phyloP scores from a whole-genome alignment of 345 rosid species.

The Atalantia buxifolia region DNA sequence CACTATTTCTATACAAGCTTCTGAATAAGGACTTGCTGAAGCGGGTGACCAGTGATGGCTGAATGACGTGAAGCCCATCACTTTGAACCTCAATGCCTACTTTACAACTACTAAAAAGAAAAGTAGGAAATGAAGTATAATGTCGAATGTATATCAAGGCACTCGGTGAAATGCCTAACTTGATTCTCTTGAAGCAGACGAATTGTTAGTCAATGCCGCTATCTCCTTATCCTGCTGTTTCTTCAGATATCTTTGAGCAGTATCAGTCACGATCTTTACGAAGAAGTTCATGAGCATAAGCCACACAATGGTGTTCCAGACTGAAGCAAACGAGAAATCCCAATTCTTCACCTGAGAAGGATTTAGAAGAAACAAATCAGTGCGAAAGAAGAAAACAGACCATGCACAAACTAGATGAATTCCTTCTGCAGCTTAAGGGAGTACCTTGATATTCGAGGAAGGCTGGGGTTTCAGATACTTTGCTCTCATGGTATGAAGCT shows the following conservation, averaged over 20 bases:
- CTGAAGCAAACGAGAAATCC: conserved; percentile 71
- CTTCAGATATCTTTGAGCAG: conserved; percentile 73
- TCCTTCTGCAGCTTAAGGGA: not conserved
- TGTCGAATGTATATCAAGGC: not conserved
- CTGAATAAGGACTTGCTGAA: conserved; percentile 19
- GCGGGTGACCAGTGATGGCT: not conserved
- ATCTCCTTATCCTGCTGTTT: conserved; percentile 71
- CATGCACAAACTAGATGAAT: not conserved
- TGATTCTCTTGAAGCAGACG: conserved; percentile 24
- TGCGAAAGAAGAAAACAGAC: not conserved
- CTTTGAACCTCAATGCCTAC: conserved; percentile 7
- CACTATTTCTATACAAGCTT: conserved; percentile 32
- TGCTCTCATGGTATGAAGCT: conserved; percentile 59
- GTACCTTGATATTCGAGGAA: conserved; percentile 61
- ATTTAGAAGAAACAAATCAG: not conserved
- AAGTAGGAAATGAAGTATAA: not conserved
- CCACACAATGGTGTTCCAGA: conserved; percentile 96
- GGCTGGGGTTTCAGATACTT: conserved; percentile 60
- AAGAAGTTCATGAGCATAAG: conserved; percentile 92
- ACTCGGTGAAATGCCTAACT: conserved; percentile 27
- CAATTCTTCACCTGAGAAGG: conserved; percentile 62
- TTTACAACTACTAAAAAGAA: not conserved
- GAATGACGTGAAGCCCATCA: not conserved
- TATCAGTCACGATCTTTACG: conserved; percentile 69
- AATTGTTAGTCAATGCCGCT: conserved; percentile 27